These are phyloP conservation scores for Macaranga tanarius DNA, from an alignment of 441 rosid genomes.

Conservation along the genomic window DNA sequence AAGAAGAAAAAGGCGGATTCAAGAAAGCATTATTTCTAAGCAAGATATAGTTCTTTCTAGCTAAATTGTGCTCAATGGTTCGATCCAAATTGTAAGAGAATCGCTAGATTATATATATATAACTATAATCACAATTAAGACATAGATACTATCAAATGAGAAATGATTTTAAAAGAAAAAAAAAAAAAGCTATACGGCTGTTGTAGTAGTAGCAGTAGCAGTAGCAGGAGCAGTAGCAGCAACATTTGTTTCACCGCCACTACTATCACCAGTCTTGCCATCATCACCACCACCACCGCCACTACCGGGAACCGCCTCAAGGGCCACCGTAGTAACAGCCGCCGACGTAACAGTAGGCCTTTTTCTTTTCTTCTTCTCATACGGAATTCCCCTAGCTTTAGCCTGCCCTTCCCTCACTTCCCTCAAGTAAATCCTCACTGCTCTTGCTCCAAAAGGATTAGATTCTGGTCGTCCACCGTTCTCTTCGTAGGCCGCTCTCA, in stretches of 20 bases:
- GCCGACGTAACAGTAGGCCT: slow-evolving; percentile 37
- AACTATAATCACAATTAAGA: slow-evolving; percentile 34
- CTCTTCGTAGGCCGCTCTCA: slow-evolving; percentile 87
- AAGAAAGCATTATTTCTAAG: neutral
- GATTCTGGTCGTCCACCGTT: slow-evolving; percentile 80
- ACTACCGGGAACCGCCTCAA: slow-evolving; percentile 13
- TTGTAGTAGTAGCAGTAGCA: slow-evolving; percentile 6
- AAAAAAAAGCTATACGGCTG: slow-evolving; percentile 32
- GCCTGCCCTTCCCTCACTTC: slow-evolving; percentile 89
- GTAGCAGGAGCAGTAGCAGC: slow-evolving; percentile 19
- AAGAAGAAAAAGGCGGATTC: too few species aligned
- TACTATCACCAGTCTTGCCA: slow-evolving; percentile 18
- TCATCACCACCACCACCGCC: slow-evolving; percentile 17
- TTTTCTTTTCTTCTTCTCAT: slow-evolving; percentile 93
- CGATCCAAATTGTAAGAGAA: slow-evolving; percentile 27
- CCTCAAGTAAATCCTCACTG: slow-evolving; percentile 85
- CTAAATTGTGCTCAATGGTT: slow-evolving; percentile 24
- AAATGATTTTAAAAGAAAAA: neutral
- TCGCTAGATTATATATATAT: slow-evolving; percentile 17
- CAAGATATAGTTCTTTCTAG: slow-evolving; percentile 4
- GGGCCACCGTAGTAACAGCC: slow-evolving; percentile 15
- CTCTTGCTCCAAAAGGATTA: slow-evolving; percentile 82
- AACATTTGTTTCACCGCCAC: slow-evolving; percentile 20
- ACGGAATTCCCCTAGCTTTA: slow-evolving; percentile 89
- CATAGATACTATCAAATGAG: slow-evolving; percentile 5